Percentiles rank a stretch among this genome's conserved stretches.
These are phyloP conservation scores for Phytophthora agathidicida DNA, from an alignment of 352 stramenopile genomes.

Conservation along the genomic window DNA sequence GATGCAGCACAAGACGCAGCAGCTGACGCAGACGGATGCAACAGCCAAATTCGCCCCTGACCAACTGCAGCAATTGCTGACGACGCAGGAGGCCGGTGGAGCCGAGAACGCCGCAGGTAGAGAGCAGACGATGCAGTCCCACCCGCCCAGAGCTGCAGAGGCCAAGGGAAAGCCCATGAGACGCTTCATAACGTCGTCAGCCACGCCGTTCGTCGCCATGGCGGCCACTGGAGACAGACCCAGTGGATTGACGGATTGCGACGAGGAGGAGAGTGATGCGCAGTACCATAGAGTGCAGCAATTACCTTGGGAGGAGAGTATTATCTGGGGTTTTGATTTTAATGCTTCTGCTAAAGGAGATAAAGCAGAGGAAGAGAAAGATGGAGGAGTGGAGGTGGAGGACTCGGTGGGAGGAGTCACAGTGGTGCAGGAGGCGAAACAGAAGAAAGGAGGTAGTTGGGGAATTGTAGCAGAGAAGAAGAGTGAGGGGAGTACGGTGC, in stretches of 20 bases:
- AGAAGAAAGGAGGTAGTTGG: slow-evolving; percentile 9
- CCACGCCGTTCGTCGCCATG: slow-evolving; percentile 66
- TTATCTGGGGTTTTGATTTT: slow-evolving; percentile 80
- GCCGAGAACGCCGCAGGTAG: slow-evolving; percentile 42
- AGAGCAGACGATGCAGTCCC: slow-evolving; percentile 49
- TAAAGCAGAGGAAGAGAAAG: slow-evolving; percentile 12
- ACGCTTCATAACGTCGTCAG: slow-evolving; percentile 62
- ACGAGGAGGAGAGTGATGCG: slow-evolving; percentile 46
- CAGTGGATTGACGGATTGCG: slow-evolving; percentile 11
- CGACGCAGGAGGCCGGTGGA: slow-evolving; percentile 50
- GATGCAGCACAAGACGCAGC: slow-evolving; percentile 39
- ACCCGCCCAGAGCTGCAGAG: slow-evolving; percentile 31
- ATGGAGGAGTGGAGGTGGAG: slow-evolving; percentile 60
- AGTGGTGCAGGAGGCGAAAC: slow-evolving; percentile 10
- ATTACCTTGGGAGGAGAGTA: slow-evolving; percentile 81
- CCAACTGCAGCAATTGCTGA: slow-evolving; percentile 69
- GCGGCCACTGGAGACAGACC: slow-evolving; percentile 17
- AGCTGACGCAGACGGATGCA: slow-evolving; percentile 21
- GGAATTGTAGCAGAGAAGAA: slow-evolving; percentile 17
- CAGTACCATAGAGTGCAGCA: slow-evolving; percentile 87
- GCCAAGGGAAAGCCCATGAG: slow-evolving; percentile 77
- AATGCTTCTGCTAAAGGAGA: slow-evolving; percentile 27
- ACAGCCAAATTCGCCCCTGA: slow-evolving; percentile 55
- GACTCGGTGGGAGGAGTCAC: slow-evolving; percentile 37
- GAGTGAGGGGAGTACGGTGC: slow-evolving; percentile 4